Evolutionary conservation across 2,329 filamentous ascomycete species (phyloP), one percentile per base, ranked within the genome.

Genomic region (Calonectria hawksworthii): DNA sequence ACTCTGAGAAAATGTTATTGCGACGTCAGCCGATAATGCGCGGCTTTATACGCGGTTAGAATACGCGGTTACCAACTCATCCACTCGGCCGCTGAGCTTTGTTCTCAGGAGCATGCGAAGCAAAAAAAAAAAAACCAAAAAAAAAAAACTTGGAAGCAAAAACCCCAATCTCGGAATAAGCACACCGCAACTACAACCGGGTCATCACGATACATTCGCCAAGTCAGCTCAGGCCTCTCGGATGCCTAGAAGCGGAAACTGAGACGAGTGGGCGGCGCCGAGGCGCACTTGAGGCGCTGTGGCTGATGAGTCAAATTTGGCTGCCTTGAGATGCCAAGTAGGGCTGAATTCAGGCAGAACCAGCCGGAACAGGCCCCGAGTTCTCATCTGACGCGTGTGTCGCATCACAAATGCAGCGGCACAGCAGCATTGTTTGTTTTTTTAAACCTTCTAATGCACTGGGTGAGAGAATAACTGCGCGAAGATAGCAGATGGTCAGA

Each of bases 221-320:
- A 11, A 16, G n/a, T 23, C 36, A n/a, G 68, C 30, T 30, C 16
- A 47, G 61, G 30, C 28, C 59, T 13, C 69, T 30, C 66, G 21
- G n/a, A n/a, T 41, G 52, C 30, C 44, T 47, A 36, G 10, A 26
- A 47, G 44, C 47, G 41, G 51, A 10, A 67, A 10, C 59, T 56
- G 54, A 44, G 41, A 52, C 52, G 54, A 68, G 52, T n/a, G 7
- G 47, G 47, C 65, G 65, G 34, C 47, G 28, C 32, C 32, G 23
- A 65, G 16, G 56, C 36, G 47, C 44, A 64, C n/a, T 13, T 34
- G 59, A 64, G 56, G 36, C 28, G 54, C 7, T 44, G 52, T 56
- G 65, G 65, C 66, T 51, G 56, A 41, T 26, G 30, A 47, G 30
- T 28, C 59, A 73, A 61, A 73, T 73, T 66, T 73, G 16, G 66